These are phyloP conservation scores for Pseudogymnoascus pannorum DNA, from an alignment of 2,329 filamentous ascomycete species.

Conservation along the genomic window DNA sequence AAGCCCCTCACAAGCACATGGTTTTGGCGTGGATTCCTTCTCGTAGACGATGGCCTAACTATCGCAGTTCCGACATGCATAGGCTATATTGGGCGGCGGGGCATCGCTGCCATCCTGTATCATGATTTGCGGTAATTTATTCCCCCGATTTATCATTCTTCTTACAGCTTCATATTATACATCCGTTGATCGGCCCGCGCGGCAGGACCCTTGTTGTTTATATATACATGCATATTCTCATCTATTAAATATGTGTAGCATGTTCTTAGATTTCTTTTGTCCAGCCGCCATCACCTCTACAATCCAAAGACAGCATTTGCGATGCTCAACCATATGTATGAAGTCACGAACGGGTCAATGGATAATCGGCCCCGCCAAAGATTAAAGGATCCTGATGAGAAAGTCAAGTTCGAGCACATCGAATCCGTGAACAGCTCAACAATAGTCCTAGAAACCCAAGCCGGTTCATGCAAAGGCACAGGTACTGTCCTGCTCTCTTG, in stretches of 20 bases:
- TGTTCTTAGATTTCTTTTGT: not conserved
- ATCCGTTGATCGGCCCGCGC: not conserved
- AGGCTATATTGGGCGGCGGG: not conserved
- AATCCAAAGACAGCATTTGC: not conserved
- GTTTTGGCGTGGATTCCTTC: not conserved
- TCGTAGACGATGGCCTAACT: not conserved
- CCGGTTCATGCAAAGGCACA: not conserved
- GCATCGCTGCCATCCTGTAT: not conserved
- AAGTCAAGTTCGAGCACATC: not conserved
- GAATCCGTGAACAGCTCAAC: not conserved
- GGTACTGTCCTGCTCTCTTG: not conserved
- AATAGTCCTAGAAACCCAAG: not conserved
- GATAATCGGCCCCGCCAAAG: not conserved
- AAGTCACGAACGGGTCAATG: not conserved
- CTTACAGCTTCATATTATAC: constrained; percentile 8
- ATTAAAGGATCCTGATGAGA: not conserved
- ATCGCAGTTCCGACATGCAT: not conserved
- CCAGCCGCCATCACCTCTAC: not conserved
- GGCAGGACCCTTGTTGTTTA: not conserved
- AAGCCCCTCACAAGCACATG: not conserved
- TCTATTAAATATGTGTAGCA: not conserved
- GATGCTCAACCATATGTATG: constrained; percentile 3
- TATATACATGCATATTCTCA: not conserved
- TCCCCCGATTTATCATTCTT: not conserved
- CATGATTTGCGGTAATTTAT: constrained; percentile 8